phyloP scores from a whole-genome alignment of 2,329 filamentous ascomycete species.

The Fusarium sp. region DNA sequence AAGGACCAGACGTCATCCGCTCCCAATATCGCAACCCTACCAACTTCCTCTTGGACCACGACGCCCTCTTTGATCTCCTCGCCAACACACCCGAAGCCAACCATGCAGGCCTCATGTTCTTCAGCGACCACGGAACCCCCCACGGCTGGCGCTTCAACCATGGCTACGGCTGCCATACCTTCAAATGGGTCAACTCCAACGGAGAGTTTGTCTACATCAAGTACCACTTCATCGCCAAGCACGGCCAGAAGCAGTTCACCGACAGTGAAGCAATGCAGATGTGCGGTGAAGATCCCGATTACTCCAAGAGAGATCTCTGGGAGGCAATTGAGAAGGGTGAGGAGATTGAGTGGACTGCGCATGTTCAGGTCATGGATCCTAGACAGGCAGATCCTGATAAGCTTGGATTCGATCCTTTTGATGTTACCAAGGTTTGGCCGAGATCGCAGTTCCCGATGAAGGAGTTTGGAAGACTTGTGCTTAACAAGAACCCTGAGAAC shows the following conservation, averaged over 20 bases:
- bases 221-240: slow-evolving; percentile 18
- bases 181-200: slow-evolving; percentile 10
- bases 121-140: slow-evolving; percentile 4
- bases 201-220: slow-evolving; percentile 12
- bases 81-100: slow-evolving; percentile 4
- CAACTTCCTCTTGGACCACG: slow-evolving; percentile 15
- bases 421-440: slow-evolving; percentile 5
- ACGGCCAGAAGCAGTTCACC: slow-evolving; percentile 12
- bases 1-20: slow-evolving; percentile 13
- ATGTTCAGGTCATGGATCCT: slow-evolving; percentile 10
- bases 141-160: slow-evolving; percentile 20
- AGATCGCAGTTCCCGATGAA: slow-evolving; percentile 10
- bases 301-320: slow-evolving; percentile 15
- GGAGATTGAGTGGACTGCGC: slow-evolving; percentile 14
- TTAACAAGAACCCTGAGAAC: slow-evolving; percentile 14
- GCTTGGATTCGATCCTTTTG: slow-evolving; percentile 9
- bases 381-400: slow-evolving; percentile 10
- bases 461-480: slow-evolving; percentile 8
- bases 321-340: slow-evolving; percentile 12
- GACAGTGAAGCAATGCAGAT: slow-evolving; percentile 10
- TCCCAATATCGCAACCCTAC: slow-evolving; percentile 6
- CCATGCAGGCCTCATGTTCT: slow-evolving; percentile 7
- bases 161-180: slow-evolving; percentile 13
- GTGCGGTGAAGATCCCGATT: slow-evolving; percentile 8
- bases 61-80: slow-evolving; percentile 3